Evolutionary conservation across 1,139 yeast genomes (phyloP).

Genomic region (Magnusiomyces paraingens): DNA sequence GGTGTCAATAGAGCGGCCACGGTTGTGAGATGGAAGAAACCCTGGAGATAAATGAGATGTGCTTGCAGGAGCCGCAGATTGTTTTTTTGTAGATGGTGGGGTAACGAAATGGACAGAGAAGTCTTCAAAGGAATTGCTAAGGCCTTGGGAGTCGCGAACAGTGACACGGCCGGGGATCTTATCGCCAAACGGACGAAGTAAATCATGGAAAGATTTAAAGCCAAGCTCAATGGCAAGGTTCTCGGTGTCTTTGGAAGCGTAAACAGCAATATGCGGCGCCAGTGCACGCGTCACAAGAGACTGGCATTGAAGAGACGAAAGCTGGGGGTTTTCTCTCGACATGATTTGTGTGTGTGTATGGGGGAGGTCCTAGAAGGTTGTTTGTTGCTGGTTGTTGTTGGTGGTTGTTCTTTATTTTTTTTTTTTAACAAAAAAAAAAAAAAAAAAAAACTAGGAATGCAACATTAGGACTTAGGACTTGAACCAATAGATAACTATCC

Average conservation of each 20-base stretch:
- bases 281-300: constrained; percentile 37
- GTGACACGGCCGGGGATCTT: constrained; percentile 36
- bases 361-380: too few species aligned
- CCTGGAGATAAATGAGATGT: neutral
- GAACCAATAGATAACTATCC: too few species aligned
- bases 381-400: too few species aligned
- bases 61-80: neutral
- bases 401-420: too few species aligned
- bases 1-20: constrained; percentile 4
- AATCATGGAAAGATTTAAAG: constrained; percentile 34
- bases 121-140: constrained; percentile 28
- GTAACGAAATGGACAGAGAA: constrained; percentile 29
- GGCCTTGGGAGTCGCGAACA: constrained; percentile 36
- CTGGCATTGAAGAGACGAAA: constrained; percentile 17
- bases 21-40: neutral
- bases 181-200: constrained; percentile 41
- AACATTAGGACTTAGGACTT: too few species aligned
- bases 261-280: constrained; percentile 53
- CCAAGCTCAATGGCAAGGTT: constrained; percentile 37
- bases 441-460: too few species aligned
- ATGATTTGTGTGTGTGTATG: too few species aligned
- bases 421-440: too few species aligned
- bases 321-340: constrained; percentile 1
- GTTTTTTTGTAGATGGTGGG: constrained; percentile 6
- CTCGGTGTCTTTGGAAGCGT: constrained; percentile 49